These are phyloP conservation scores for Umbilicus rupestris DNA, from an alignment of 164 flowering plant species.

Conservation along the genomic window DNA sequence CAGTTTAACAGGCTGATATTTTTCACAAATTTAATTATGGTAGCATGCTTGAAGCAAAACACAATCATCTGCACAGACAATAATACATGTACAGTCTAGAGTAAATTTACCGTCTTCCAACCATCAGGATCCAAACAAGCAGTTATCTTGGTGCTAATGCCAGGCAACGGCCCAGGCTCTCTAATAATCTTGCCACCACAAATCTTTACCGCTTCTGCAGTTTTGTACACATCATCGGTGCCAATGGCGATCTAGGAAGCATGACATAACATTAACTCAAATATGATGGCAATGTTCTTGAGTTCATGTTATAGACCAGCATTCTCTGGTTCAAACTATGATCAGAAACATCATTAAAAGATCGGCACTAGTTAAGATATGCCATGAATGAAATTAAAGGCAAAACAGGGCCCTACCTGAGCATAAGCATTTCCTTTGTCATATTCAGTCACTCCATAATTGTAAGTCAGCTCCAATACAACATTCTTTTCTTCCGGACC, in stretches of 20 bases:
- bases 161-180: constrained; percentile 97
- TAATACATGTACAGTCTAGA: neutral
- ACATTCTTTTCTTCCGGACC: constrained; percentile 92
- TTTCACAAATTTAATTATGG: neutral
- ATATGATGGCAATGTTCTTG: neutral
- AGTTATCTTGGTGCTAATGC: constrained; percentile 88
- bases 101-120: constrained; percentile 76
- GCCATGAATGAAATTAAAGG: neutral
- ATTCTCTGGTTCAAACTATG: neutral
- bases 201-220: constrained; percentile 83
- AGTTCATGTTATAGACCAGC: neutral
- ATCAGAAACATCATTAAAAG: neutral
- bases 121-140: constrained; percentile 99
- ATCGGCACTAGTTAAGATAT: neutral
- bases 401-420: constrained; percentile 41
- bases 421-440: constrained; percentile 96
- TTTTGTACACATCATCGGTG: constrained; percentile 95
- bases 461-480: constrained; percentile 92
- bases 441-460: constrained; percentile 88
- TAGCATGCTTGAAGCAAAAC: neutral
- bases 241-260: constrained; percentile 82
- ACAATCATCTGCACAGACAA: neutral
- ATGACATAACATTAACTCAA: neutral
- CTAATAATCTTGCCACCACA: constrained; percentile 78
- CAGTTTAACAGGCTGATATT: neutral